A percentile compares a stretch with the other conserved stretches of the same genome.
Evolutionary conservation across 805 yeast species (phyloP).

Genomic region (Wickerhamiella allomyrinae): DNA sequence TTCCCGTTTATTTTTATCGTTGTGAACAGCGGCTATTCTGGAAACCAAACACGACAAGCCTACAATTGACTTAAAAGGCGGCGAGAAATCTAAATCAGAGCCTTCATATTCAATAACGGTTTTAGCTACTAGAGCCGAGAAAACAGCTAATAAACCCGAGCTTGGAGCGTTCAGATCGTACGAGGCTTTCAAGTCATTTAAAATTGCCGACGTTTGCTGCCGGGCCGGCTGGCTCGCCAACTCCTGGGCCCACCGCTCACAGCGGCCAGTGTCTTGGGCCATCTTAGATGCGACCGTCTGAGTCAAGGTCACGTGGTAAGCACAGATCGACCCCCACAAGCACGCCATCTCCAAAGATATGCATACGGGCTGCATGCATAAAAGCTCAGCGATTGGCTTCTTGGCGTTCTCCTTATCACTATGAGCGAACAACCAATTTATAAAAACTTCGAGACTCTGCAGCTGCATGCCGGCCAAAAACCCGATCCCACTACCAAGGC

Average conservation of each 20-base stretch:
- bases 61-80: not conserved
- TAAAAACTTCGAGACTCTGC: slow-evolving; percentile 49
- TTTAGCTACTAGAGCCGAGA: not conserved
- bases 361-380: too few species aligned
- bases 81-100: not conserved
- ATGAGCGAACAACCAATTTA: not conserved
- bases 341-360: too few species aligned
- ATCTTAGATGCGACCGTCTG: too few species aligned
- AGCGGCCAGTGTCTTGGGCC: too few species aligned
- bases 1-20: not conserved
- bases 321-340: too few species aligned
- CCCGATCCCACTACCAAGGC: slow-evolving; percentile 50
- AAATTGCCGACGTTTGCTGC: not conserved
- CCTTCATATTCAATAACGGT: not conserved
- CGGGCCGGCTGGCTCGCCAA: not conserved
- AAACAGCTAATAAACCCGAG: not conserved
- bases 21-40: not conserved
- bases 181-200: not conserved
- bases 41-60: not conserved
- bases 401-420: too few species aligned
- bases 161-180: not conserved
- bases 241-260: not conserved
- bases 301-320: too few species aligned
- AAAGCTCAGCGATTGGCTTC: too few species aligned
- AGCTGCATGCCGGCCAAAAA: slow-evolving; percentile 89